These are phyloP conservation scores for Glarea lozoyensis DNA, from an alignment of 495 filamentous ascomycete species.

Conservation along the genomic window DNA sequence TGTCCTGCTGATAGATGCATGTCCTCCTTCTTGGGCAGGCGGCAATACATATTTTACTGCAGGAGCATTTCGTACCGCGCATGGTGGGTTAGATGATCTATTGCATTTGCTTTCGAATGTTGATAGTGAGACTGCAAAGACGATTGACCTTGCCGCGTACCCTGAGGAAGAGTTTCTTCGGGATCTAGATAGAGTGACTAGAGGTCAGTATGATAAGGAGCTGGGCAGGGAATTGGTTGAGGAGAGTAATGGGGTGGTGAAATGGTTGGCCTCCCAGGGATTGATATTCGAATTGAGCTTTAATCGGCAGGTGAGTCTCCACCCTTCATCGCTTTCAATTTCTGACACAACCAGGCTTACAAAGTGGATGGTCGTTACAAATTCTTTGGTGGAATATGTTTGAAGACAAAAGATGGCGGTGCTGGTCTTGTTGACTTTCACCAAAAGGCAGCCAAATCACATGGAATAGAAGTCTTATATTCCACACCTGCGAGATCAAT, in stretches of 20 bases:
- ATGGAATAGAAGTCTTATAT: constrained; percentile 35
- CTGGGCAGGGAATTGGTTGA: constrained; percentile 36
- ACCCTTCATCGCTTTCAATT: not conserved
- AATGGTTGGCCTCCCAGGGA: constrained; percentile 46
- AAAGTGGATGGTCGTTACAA: constrained; percentile 42
- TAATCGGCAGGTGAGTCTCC: constrained; percentile 34
- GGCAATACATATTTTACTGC: constrained; percentile 53
- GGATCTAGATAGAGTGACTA: constrained; percentile 43
- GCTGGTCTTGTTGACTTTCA: constrained; percentile 46
- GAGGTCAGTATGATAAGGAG: constrained; percentile 34
- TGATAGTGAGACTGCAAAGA: constrained; percentile 20
- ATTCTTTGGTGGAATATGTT: constrained; percentile 52
- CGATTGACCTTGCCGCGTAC: constrained; percentile 39
- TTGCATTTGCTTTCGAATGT: constrained; percentile 39
- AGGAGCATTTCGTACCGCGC: constrained; percentile 42
- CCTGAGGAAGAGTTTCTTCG: constrained; percentile 31
- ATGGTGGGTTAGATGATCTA: constrained; percentile 37
- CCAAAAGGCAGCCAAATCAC: constrained; percentile 28
- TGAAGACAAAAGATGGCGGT: constrained; percentile 48
- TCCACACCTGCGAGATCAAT: constrained; percentile 34
- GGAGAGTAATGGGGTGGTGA: constrained; percentile 35
- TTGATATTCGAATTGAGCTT: constrained; percentile 49
- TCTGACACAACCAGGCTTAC: constrained; percentile 34
- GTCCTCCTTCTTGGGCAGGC: constrained; percentile 41
- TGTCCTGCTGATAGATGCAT: constrained; percentile 45